phyloP scores from a whole-genome alignment of 352 stramenopile species.

The Pythium brachiatum region DNA sequence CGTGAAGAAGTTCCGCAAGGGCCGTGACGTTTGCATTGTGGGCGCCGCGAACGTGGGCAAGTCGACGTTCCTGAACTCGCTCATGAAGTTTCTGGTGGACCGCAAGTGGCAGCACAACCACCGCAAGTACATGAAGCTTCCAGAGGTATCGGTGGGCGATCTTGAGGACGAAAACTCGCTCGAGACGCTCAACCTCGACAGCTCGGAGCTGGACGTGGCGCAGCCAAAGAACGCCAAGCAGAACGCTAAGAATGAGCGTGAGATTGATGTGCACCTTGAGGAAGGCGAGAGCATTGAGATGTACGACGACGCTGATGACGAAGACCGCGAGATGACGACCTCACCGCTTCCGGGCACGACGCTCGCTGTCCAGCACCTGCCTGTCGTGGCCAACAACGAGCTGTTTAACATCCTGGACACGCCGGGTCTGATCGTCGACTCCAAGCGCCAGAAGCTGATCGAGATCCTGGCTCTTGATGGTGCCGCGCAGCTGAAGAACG shows the following conservation, averaged over 20 bases:
- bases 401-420: conserved; percentile 83
- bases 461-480: conserved; percentile 74
- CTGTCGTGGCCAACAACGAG: conserved; percentile 77
- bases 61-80: conserved; percentile 91
- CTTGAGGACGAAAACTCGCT: conserved; percentile 42
- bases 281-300: conserved; percentile 62
- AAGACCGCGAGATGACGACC: conserved; percentile 80
- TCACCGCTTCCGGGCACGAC: conserved; percentile 91
- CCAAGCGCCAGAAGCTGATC: conserved; percentile 75
- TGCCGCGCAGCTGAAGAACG: conserved; percentile 60
- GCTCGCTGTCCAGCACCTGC: conserved; percentile 77
- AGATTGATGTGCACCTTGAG: conserved; percentile 42
- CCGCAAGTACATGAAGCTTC: conserved; percentile 82
- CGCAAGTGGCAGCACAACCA: conserved; percentile 87
- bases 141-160: conserved; percentile 52
- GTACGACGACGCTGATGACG: conserved; percentile 61
- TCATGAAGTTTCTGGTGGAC: conserved; percentile 79
- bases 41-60: conserved; percentile 92
- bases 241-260: conserved; percentile 13
- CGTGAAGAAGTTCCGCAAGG: conserved; percentile 70
- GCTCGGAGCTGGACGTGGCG: conserved; percentile 21
- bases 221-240: conserved; percentile 24
- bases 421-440: conserved; percentile 72
- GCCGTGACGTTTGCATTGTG: conserved; percentile 88
- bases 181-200: conserved; percentile 58